Evolutionary conservation across 371 early-diverging fungal species (phyloP).

Genomic region (Mortierella sp.): DNA sequence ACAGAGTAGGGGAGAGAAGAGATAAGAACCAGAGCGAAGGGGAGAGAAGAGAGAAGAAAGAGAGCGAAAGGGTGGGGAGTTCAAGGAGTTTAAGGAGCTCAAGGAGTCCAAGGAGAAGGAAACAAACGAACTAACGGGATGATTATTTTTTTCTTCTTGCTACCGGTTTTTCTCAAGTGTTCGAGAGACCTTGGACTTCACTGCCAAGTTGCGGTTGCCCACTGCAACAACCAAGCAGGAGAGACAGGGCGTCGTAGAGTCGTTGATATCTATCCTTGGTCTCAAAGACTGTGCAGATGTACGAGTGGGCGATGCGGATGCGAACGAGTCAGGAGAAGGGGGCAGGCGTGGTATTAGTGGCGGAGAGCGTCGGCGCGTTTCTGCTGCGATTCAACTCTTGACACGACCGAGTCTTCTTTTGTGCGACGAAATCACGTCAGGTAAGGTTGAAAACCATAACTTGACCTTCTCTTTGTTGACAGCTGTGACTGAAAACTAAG

Average conservation of each 20-base stretch:
- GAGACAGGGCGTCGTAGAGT: constrained; percentile 13
- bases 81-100: too few relatives aligned
- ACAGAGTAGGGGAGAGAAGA: background rate
- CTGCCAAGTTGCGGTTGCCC: constrained; percentile 22
- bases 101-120: background rate
- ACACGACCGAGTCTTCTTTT: constrained; percentile 65
- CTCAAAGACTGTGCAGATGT: constrained; percentile 29
- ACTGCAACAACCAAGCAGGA: background rate
- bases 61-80: background rate
- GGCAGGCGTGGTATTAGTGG: constrained; percentile 44
- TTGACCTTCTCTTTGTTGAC: too few relatives aligned
- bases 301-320: constrained; percentile 19
- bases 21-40: background rate
- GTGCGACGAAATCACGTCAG: constrained; percentile 62
- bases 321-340: background rate
- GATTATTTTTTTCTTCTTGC: too few relatives aligned
- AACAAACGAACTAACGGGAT: too few relatives aligned
- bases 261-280: constrained; percentile 16
- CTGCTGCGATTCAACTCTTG: constrained; percentile 74
- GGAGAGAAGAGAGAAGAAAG: background rate
- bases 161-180: constrained; percentile 13
- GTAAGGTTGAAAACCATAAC: background rate
- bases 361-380: constrained; percentile 74
- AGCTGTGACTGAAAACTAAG: background rate
- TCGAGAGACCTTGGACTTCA: constrained; percentile 29